Conservation (phyloP, 371 early-diverging fungal genomes). For the Apophysomyces variabilis region DNA sequence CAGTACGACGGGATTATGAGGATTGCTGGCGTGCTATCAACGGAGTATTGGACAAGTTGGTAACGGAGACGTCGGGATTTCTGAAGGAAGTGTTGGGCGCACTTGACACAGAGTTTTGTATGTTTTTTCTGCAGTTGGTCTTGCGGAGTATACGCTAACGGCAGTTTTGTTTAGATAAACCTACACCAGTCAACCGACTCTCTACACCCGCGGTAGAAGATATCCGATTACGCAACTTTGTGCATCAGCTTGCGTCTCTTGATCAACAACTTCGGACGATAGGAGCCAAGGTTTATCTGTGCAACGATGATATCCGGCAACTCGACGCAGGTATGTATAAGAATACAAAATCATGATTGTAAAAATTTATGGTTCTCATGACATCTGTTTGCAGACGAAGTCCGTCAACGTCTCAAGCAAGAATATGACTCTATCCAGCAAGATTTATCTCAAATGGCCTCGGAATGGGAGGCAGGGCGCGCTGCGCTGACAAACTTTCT, state of each 20-base stretch:
- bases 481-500: slow-evolving; percentile 34
- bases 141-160: not conserved
- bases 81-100: slow-evolving; percentile 33
- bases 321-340: slow-evolving; percentile 31
- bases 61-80: slow-evolving; percentile 33
- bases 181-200: slow-evolving; percentile 15
- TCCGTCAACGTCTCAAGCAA: slow-evolving; percentile 26
- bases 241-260: slow-evolving; percentile 46
- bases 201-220: slow-evolving; percentile 18
- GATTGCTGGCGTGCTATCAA: slow-evolving; percentile 39
- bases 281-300: slow-evolving; percentile 54
- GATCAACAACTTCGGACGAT: slow-evolving; percentile 52
- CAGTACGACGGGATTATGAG: slow-evolving; percentile 32
- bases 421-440: slow-evolving; percentile 47
- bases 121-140: slow-evolving; percentile 15
- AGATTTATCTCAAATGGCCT: slow-evolving; percentile 38
- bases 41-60: slow-evolving; percentile 31
- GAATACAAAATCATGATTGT: too few relatives aligned
- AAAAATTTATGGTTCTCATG: not conserved
- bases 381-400: slow-evolving; percentile 11
- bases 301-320: slow-evolving; percentile 49
- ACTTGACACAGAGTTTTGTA: slow-evolving; percentile 47
- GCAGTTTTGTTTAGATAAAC: slow-evolving; percentile 31
- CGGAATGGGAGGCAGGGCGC: slow-evolving; percentile 53
- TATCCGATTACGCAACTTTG: slow-evolving; percentile 35